Base-by-base conservation (phyloP, 208 protist species). In the Balamuthia mandrillaris region DNA sequence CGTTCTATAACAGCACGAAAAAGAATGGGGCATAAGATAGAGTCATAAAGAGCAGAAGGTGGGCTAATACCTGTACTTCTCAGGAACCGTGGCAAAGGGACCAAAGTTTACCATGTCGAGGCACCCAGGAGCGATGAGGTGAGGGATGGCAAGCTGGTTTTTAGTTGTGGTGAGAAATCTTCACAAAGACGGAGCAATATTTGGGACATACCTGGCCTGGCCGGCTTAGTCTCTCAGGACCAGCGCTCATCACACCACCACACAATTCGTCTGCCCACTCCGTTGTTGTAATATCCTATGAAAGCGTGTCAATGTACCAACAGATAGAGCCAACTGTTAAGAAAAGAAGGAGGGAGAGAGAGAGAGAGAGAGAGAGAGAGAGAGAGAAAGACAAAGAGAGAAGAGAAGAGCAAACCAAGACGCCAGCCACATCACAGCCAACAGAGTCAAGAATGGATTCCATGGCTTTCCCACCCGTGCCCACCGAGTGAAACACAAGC, bases 31-130 rank as follows among this genome's bases (percentile, higher is more conserved):
- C n/a, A n/a, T n/a, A n/a, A n/a, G n/a, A n/a, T n/a, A n/a, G n/a
- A n/a, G n/a, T n/a, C n/a, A n/a, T n/a, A n/a, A n/a, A n/a, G n/a
- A n/a, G n/a, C n/a, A n/a, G n/a, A n/a, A n/a, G n/a, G 0, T 66
- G 66, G 18, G 2, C 21, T 12, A 18, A 29, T 41, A 78, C 68
- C 68, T 3, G 29, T 61, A 61, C 4, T 60, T 56, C 18, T 81
- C 72, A 9, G 72, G 72, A 16, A 81, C 72, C 12, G 39, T 60
- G 12, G 42, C 16, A 3, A 9, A 6, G 3, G 72, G 16, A 10
- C 72, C 72, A 81, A 81, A 81, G 31, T 81, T 81, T 21, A 81
- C 51, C 72, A 81, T 81, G 51, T 81, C 72, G 24, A 81, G 51
- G 72, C 72, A 81, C 4, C 72, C 72, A 18, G 72, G 72, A 9